Percentiles rank a stretch among this genome's conserved stretches.
Evolutionary conservation across 768 basidiomycete species (phyloP).

Genomic region (Coprinopsis marcescibilis): DNA sequence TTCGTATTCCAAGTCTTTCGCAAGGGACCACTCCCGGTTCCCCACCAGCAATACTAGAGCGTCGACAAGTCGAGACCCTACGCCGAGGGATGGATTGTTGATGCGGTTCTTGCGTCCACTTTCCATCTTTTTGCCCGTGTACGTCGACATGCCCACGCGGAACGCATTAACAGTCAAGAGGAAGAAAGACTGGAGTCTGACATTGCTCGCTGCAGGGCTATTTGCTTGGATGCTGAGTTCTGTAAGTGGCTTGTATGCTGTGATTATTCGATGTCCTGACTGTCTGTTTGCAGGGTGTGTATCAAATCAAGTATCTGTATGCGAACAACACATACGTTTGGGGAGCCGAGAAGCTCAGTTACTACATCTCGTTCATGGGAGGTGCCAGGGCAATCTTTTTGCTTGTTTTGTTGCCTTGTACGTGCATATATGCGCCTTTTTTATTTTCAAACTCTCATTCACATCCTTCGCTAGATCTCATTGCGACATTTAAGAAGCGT

Average conservation of each 20-base stretch:
- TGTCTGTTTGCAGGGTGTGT: constrained; percentile 50
- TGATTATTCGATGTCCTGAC: not conserved
- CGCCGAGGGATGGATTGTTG: constrained; percentile 16
- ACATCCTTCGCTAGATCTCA: constrained; percentile 5
- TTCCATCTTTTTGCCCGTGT: constrained; percentile 63
- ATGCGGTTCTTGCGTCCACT: constrained; percentile 48
- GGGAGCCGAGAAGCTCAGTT: constrained; percentile 67
- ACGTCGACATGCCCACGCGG: constrained; percentile 34
- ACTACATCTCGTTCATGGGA: constrained; percentile 70
- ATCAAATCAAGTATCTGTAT: constrained; percentile 79
- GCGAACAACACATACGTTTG: constrained; percentile 68
- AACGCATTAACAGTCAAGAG: constrained; percentile 31
- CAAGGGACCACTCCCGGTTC: not conserved
- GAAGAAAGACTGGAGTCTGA: constrained; percentile 74
- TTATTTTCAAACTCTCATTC: not conserved
- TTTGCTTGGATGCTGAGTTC: constrained; percentile 62
- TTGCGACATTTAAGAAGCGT: constrained; percentile 2
- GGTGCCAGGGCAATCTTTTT: constrained; percentile 55
- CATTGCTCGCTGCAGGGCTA: constrained; percentile 55
- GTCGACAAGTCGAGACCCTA: not conserved
- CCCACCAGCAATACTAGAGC: not conserved
- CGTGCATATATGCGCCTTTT: not conserved
- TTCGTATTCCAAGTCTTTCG: not conserved
- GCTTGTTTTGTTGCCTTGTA: constrained; percentile 38
- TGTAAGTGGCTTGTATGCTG: constrained; percentile 33